Conservation (phyloP, 176 grass and related monocot species). For the Panicum miliaceum region DNA sequence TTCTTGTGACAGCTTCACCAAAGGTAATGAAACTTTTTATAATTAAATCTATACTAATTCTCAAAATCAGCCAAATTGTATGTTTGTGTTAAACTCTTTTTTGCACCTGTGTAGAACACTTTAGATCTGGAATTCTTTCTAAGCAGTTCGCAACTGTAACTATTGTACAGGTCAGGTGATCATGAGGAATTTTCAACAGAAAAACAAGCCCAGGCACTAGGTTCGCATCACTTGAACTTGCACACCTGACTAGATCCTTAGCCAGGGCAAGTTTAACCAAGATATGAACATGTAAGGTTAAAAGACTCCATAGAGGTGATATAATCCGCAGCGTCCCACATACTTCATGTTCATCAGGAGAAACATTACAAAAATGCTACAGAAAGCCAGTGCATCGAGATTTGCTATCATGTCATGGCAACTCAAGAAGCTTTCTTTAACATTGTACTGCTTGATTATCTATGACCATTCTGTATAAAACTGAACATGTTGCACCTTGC, state of each 20-base stretch:
- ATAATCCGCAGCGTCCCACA: not conserved
- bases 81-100: not conserved
- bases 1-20: not conserved
- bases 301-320: not conserved
- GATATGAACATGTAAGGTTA: conserved; percentile 21
- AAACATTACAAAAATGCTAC: not conserved
- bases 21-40: not conserved
- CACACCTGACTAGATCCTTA: not conserved
- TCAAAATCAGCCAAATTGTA: not conserved
- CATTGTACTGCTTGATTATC: not conserved
- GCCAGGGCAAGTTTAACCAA: not conserved
- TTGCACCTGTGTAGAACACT: not conserved
- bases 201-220: not conserved
- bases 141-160: not conserved
- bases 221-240: not conserved
- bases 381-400: not conserved
- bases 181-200: not conserved
- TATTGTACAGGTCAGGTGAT: not conserved
- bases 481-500: not conserved
- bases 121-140: not conserved
- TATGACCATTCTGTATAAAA: not conserved
- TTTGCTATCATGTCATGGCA: not conserved
- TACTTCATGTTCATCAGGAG: not conserved
- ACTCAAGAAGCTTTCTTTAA: not conserved
- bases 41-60: not conserved